Base-by-base conservation (phyloP, 768 basidiomycete genomes). In the Boletus fagicola region DNA sequence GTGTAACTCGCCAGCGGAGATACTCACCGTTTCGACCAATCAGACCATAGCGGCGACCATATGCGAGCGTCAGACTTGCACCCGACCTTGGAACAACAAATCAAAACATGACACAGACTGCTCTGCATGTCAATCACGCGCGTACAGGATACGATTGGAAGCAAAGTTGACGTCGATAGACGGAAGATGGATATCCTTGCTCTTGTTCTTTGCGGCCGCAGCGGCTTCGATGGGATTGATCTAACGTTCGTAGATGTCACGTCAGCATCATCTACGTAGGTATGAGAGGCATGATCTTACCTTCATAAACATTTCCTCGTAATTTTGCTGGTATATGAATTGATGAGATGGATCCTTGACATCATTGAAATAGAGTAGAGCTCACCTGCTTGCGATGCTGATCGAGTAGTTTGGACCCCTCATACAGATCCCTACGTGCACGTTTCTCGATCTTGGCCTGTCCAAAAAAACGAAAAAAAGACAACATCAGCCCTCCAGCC, bases 301-400 rank as follows among this genome's bases (percentile, higher is more conserved):
- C 81, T 97, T 93, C 91, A 99, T 92, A 76, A 94, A 99, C 85
- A 99, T 88, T 69, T 99, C 97, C 69, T 98, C 96, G 75, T 98
- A 98, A 20, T 88, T 84, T 90, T 98, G 94, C 87, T 98, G 65
- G 20, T 4, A 43, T 5, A n/a, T 18, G 46, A 20, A 6, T 7
- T 12, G 13, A 44, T 50, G 33, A 53, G 38, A 35, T n/a, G 22
- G 28, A 16, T 15, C 11, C 33, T 35, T 26, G 30, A 40, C 13
- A 5, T 20, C 15, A 38, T 22, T 1, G 42, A 11, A 1, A 6
- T 12, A 48, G 7, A 16, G 36, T 10, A 26, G 35, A 40, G 63
- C 77, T 53, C 60, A 87, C 90, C 79, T 94, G 93, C 76, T 94
- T 94, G 72, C 87, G 85, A 73, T 92, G 87, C 62, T 93, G 87